phyloP scores from a whole-genome alignment of 495 filamentous ascomycete species.

The Lichina pygmaea region DNA sequence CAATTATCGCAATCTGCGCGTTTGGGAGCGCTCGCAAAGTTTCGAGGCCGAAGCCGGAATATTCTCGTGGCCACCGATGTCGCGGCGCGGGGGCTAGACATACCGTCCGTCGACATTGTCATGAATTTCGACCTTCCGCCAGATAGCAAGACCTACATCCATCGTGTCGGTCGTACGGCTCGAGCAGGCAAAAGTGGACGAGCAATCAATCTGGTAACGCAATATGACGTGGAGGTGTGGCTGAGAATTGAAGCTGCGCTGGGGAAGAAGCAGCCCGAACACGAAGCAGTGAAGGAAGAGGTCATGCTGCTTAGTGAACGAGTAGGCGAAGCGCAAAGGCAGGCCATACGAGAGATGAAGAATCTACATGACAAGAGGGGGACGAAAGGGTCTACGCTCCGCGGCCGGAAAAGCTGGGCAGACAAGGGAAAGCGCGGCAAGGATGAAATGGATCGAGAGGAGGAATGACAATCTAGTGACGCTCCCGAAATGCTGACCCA shows the following conservation, averaged over 20 bases:
- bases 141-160: conserved; percentile 81
- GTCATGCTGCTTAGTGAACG: conserved; percentile 60
- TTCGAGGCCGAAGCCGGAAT: conserved; percentile 43
- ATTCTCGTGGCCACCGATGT: conserved; percentile 94
- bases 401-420: conserved; percentile 17
- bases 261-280: conserved; percentile 44
- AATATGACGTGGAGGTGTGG: conserved; percentile 81
- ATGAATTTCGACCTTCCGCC: conserved; percentile 64
- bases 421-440: conserved; percentile 27
- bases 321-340: conserved; percentile 61
- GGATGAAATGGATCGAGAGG: conserved; percentile 69
- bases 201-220: conserved; percentile 57
- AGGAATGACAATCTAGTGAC: conserved; percentile 19
- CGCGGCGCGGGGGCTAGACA: conserved; percentile 82
- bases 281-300: conserved; percentile 47
- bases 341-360: conserved; percentile 65
- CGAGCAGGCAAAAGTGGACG: conserved; percentile 70
- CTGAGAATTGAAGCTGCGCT: conserved; percentile 62
- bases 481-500: background rate
- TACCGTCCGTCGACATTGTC: conserved; percentile 72
- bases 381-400: conserved; percentile 30
- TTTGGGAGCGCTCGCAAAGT: conserved; percentile 66
- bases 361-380: conserved; percentile 50
- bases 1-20: conserved; percentile 66
- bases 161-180: conserved; percentile 81